Conservation (phyloP, 1,284 basidiomycete species). For the Cerrena zonata region DNA sequence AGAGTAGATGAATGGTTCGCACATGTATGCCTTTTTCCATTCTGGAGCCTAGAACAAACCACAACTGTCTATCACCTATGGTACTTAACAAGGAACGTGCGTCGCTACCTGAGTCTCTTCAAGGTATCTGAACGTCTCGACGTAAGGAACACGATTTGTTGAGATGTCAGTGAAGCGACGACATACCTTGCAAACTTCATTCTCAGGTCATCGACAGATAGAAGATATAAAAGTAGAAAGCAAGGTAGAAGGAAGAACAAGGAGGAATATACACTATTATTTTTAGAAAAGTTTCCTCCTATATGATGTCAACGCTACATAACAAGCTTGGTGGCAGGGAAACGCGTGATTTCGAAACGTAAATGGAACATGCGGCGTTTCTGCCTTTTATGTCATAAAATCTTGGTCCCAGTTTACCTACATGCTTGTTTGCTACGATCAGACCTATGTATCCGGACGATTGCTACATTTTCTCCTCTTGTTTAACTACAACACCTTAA, state of each 20-base stretch:
- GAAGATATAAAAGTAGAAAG: too few species aligned
- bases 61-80: constrained; percentile 1
- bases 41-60: constrained; percentile 54
- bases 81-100: too few species aligned
- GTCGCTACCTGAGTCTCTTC: constrained; percentile 66
- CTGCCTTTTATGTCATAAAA: too few species aligned
- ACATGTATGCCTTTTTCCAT: constrained; percentile 83
- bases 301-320: neutral
- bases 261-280: too few species aligned
- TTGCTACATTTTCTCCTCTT: too few species aligned
- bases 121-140: constrained; percentile 44
- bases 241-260: too few species aligned
- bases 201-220: too few species aligned
- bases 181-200: constrained; percentile 56
- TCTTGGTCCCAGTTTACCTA: neutral
- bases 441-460: too few species aligned
- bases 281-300: too few species aligned
- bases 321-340: neutral
- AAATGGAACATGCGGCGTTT: neutral
- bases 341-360: neutral
- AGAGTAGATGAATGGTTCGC: too few species aligned
- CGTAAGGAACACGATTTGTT: neutral
- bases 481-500: too few species aligned
- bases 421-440: too few species aligned
- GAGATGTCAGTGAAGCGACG: neutral